Conservation (phyloP, 352 stramenopile species). For the Phytophthora idaei region DNA sequence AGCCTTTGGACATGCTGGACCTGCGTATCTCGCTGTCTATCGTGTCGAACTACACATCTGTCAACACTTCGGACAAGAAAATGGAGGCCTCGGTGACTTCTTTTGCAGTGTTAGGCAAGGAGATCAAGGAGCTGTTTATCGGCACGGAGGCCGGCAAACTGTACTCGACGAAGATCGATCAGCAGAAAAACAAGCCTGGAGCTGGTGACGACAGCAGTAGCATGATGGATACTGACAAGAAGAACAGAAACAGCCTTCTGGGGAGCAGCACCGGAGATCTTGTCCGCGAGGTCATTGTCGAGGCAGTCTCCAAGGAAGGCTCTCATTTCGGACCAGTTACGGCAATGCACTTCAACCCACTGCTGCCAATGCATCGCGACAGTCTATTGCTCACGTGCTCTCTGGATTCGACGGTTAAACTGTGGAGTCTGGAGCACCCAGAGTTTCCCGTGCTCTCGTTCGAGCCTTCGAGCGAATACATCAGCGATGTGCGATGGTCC, state of each 20-base stretch:
- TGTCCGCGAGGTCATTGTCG: slow-evolving; percentile 75
- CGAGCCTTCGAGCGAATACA: slow-evolving; percentile 88
- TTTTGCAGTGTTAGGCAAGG: slow-evolving; percentile 82
- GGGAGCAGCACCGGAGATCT: slow-evolving; percentile 31
- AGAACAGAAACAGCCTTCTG: slow-evolving; percentile 36
- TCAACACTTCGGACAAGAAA: slow-evolving; percentile 79
- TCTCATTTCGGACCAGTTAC: slow-evolving; percentile 87
- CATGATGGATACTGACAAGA: slow-evolving; percentile 48
- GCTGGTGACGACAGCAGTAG: slow-evolving; percentile 26
- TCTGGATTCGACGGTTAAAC: slow-evolving; percentile 87
- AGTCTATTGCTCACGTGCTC: slow-evolving; percentile 82
- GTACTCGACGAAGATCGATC: slow-evolving; percentile 77
- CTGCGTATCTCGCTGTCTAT: slow-evolving; percentile 82
- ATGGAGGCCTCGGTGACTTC: slow-evolving; percentile 87
- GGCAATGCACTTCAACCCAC: slow-evolving; percentile 84
- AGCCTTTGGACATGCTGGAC: slow-evolving; percentile 85
- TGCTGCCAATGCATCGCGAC: slow-evolving; percentile 74
- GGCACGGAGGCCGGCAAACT: slow-evolving; percentile 84
- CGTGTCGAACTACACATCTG: slow-evolving; percentile 73
- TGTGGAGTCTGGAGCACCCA: slow-evolving; percentile 86
- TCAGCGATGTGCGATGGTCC: slow-evolving; percentile 89
- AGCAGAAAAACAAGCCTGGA: slow-evolving; percentile 71
- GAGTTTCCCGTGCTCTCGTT: slow-evolving; percentile 79
- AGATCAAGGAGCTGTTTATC: slow-evolving; percentile 86
- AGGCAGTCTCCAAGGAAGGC: slow-evolving; percentile 60